phyloP scores from a whole-genome alignment of 164 flowering plant genomes.

The Protea cynaroides region DNA sequence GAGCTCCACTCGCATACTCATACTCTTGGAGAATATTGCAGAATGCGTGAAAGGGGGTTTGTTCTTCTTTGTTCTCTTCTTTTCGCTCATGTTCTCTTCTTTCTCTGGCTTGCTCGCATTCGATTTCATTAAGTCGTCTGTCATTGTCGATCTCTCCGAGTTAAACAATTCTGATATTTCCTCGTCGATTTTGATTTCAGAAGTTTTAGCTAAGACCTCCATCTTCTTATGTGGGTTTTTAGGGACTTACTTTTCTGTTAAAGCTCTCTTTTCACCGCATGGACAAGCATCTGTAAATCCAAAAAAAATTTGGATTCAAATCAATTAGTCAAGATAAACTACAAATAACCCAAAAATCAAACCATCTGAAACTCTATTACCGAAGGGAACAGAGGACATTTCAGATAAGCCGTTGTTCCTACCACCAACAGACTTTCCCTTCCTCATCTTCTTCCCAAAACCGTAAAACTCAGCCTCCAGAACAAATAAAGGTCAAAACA shows the following conservation, averaged over 20 bases:
- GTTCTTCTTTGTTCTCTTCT: constrained; percentile 10
- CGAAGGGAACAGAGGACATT: constrained; percentile 2
- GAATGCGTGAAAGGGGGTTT: not conserved
- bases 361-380: not conserved
- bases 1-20: constrained; percentile 30
- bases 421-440: no score
- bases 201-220: constrained; percentile 9
- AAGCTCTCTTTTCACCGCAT: not conserved
- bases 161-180: constrained; percentile 25
- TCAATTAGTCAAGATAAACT: no score
- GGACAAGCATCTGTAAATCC: not conserved
- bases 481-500: no score
- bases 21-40: constrained; percentile 15
- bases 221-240: not conserved
- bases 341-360: no score
- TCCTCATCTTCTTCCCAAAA: no score
- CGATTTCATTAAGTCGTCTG: constrained; percentile 25
- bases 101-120: not conserved
- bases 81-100: not conserved
- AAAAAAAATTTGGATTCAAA: not conserved
- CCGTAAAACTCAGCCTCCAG: no score
- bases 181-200: constrained; percentile 21
- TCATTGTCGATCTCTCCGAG: constrained; percentile 33
- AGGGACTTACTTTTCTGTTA: not conserved
- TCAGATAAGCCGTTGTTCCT: no score